phyloP scores from a whole-genome alignment of 2,329 filamentous ascomycete genomes.

The Fusarium compactum region DNA sequence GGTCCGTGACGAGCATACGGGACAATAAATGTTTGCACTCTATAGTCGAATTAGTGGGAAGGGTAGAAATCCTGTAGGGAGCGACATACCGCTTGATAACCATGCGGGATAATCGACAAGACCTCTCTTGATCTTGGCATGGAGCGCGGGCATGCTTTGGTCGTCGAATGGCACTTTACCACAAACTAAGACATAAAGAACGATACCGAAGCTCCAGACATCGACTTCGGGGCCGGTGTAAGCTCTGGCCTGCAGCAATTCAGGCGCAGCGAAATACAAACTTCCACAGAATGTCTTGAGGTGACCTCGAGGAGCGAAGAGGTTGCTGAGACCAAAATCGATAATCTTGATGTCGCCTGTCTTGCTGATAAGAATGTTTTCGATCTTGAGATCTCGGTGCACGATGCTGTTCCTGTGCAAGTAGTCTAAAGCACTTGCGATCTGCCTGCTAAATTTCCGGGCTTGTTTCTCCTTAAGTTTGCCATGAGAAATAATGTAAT shows the following conservation, averaged over 20 bases:
- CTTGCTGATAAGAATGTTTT: slow-evolving; percentile 99
- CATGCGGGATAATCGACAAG: slow-evolving; percentile 95
- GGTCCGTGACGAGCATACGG: slow-evolving; percentile 95
- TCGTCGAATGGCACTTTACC: slow-evolving; percentile 99
- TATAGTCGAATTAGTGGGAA: slow-evolving; percentile 59
- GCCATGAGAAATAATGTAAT: slow-evolving; percentile 99
- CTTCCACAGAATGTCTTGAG: slow-evolving; percentile 98
- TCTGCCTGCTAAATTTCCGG: slow-evolving; percentile 96
- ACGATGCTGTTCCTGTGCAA: slow-evolving; percentile 99
- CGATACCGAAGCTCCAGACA: slow-evolving; percentile 98
- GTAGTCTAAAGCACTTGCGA: slow-evolving; percentile 95
- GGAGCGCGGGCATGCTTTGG: slow-evolving; percentile 97
- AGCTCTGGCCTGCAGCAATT: slow-evolving; percentile 90
- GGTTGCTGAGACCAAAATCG: slow-evolving; percentile 96
- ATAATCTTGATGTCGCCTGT: slow-evolving; percentile 99
- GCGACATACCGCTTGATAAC: slow-evolving; percentile 81
- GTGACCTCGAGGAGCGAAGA: slow-evolving; percentile 86
- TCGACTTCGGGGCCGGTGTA: slow-evolving; percentile 98
- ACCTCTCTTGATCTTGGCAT: slow-evolving; percentile 99
- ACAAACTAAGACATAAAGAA: slow-evolving; percentile 95
- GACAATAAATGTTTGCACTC: slow-evolving; percentile 95
- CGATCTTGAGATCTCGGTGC: slow-evolving; percentile 96
- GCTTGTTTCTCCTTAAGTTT: slow-evolving; percentile 98
- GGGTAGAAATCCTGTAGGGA: not conserved
- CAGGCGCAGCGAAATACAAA: slow-evolving; percentile 96